Base-by-base conservation (phyloP, 202 grass and related monocot genomes). In the Saccharum hybrid region DNA sequence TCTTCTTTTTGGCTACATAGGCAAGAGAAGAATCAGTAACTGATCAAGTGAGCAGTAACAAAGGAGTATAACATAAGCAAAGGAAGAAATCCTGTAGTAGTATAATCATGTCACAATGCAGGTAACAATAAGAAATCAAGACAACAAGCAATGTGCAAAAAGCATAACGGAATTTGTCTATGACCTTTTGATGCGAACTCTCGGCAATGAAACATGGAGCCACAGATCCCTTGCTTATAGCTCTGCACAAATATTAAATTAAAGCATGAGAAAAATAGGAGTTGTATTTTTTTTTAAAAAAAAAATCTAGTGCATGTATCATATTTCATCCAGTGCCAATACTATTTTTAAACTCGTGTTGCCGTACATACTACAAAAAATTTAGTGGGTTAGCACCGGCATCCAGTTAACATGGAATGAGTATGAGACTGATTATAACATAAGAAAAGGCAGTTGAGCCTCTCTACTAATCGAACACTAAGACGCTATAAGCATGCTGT, bases 121-220 rank as follows among this genome's bases (percentile, higher is more conserved):
- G 45, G 46, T 80, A 78, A 54, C 33, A 77, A 57, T 78, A n/a
- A 12, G 26, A 74, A 6, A 72, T 51, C 48, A 51, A 34, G 19
- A 36, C 19, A 70, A n/a, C 42, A 51, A 19, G 36, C 36, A 79
- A 79, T 71, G 28, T 70, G 13, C 34, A 59, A 10, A 40, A 28
- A 41, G 1, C 8, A 69, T 42, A 65, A 22, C 39, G 61, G 57
- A 83, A 45, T 34, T 12, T 75, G 11, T 86, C 42, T 80, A 85
- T 63, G 72, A 95, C 93, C 96, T 98, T 96, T 95, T 76, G 85
- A 77, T 52, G 93, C 87, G 67, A 94, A 98, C 49, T 90, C 86
- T 78, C 91, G 64, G 31, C 56, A 71, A 66, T 93, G 86, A 52
- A 96, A 88, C 37, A 75, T 59, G 38, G 93, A 90, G 63, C 87